Evolutionary conservation across 73 alveolate genomes (phyloP).

Genomic region (Paramecium biaurelia): DNA sequence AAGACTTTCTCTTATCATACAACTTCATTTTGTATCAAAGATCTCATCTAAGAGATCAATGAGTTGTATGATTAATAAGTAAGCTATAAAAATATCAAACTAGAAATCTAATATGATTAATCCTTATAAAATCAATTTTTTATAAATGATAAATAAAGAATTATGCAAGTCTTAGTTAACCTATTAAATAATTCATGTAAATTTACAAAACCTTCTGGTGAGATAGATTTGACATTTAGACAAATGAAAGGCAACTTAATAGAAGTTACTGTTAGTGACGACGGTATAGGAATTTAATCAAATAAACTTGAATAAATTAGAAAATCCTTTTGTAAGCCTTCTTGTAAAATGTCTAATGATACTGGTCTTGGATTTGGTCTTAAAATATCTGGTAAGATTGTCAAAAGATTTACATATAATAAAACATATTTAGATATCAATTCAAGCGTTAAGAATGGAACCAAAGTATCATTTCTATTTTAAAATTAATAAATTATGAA

Average conservation of each 20-base stretch:
- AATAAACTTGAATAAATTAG: not conserved
- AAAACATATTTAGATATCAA: not conserved
- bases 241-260: not conserved
- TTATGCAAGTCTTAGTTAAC: slow-evolving; percentile 19
- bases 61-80: not conserved
- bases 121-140: not conserved
- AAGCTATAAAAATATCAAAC: not conserved
- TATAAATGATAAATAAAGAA: slow-evolving; percentile 10
- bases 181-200: slow-evolving; percentile 21
- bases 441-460: not conserved
- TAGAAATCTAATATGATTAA: not conserved
- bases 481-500: not conserved
- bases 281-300: not conserved
- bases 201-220: not conserved
- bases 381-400: not conserved
- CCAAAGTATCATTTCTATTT: not conserved
- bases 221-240: not conserved
- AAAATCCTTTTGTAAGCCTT: not conserved
- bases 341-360: not conserved
- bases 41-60: not conserved
- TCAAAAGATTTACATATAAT: not conserved
- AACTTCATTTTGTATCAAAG: not conserved
- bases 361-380: slow-evolving; percentile 5
- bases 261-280: not conserved
- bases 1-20: not conserved